These are phyloP conservation scores for Fraxinus floribunda DNA, from an alignment of 305 asterid genomes.

Conservation along the genomic window DNA sequence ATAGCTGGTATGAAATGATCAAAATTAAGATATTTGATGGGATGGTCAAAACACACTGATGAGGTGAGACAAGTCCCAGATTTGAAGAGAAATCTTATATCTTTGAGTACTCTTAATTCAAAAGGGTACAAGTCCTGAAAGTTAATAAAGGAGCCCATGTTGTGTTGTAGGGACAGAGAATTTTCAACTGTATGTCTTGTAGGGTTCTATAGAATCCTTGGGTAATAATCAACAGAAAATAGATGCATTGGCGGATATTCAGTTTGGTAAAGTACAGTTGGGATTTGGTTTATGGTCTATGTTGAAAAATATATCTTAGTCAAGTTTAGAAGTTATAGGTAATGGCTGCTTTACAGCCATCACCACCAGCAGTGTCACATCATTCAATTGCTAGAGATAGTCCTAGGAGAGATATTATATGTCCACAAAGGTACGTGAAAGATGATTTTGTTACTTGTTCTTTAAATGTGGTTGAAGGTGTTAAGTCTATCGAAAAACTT, in stretches of 20 bases:
- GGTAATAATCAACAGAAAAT: not conserved
- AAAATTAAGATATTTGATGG: too few relatives aligned
- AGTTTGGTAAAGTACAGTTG: not conserved
- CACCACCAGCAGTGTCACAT: not conserved
- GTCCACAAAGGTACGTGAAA: not conserved
- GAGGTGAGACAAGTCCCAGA: not conserved
- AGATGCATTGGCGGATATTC: not conserved
- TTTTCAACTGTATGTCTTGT: not conserved
- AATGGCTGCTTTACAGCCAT: not conserved
- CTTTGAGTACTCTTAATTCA: too few relatives aligned
- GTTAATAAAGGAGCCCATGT: not conserved
- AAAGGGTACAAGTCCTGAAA: too few relatives aligned
- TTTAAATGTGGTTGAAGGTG: not conserved
- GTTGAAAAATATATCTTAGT: not conserved
- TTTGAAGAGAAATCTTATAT: not conserved
- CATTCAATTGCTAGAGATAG: not conserved
- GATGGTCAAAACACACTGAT: not conserved
- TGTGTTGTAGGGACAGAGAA: not conserved
- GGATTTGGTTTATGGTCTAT: not conserved
- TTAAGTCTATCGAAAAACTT: too few relatives aligned
- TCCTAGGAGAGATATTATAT: not conserved
- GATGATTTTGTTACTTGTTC: too few relatives aligned
- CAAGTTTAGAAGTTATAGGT: not conserved
- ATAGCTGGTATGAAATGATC: not conserved
- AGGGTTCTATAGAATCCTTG: not conserved